phyloP scores from a whole-genome alignment of 2,329 filamentous ascomycete species.

The Ophiosphaerella narmari region DNA sequence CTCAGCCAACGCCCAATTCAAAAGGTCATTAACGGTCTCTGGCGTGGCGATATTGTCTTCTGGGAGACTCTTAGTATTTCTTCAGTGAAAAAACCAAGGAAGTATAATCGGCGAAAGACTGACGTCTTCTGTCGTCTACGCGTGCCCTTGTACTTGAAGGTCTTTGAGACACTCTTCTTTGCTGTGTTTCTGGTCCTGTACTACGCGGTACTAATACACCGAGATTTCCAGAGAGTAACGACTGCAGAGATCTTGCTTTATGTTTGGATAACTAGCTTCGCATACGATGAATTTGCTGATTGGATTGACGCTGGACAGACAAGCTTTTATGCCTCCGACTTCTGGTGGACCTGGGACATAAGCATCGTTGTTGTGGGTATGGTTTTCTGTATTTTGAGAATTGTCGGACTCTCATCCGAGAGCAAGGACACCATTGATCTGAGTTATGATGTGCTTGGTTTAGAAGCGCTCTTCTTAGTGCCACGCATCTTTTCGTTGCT shows the following conservation, averaged over 20 bases:
- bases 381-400: slow-evolving; percentile 70
- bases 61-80: slow-evolving; percentile 79
- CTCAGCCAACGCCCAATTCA: slow-evolving; percentile 80
- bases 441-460: slow-evolving; percentile 85
- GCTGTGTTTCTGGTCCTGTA: slow-evolving; percentile 76
- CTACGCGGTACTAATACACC: slow-evolving; percentile 81
- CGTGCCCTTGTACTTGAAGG: slow-evolving; percentile 83
- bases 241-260: slow-evolving; percentile 74
- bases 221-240: slow-evolving; percentile 69
- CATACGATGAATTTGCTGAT: slow-evolving; percentile 77
- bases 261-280: slow-evolving; percentile 84
- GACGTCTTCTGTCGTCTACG: slow-evolving; percentile 67
- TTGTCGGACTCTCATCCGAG: slow-evolving; percentile 66
- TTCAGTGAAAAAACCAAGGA: slow-evolving; percentile 74
- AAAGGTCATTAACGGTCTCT: slow-evolving; percentile 81
- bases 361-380: slow-evolving; percentile 73
- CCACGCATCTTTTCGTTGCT: slow-evolving; percentile 85
- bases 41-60: slow-evolving; percentile 81
- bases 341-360: slow-evolving; percentile 41
- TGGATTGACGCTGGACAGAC: slow-evolving; percentile 81
- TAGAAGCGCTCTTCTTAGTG: slow-evolving; percentile 88
- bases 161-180: slow-evolving; percentile 84
- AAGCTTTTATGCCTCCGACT: slow-evolving; percentile 57
- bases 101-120: slow-evolving; percentile 65
- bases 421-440: slow-evolving; percentile 70